These are phyloP conservation scores for Agapanthus africanus DNA, from an alignment of 106 monocot species.

Conservation along the genomic window DNA sequence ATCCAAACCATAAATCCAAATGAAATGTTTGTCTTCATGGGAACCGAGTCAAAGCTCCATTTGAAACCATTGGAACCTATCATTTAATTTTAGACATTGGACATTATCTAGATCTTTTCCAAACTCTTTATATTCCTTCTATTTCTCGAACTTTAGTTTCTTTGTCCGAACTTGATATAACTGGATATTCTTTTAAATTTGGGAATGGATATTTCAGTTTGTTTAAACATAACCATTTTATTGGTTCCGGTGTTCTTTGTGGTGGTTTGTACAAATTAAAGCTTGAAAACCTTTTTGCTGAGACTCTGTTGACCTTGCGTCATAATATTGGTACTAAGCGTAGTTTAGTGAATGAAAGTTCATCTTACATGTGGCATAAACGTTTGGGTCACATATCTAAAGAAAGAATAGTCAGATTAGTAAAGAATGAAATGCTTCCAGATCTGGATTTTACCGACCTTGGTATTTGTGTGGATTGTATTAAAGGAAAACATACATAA, in stretches of 20 bases:
- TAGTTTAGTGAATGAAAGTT: not conserved
- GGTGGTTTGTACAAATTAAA: conserved; percentile 1
- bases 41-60: not conserved
- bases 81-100: not conserved
- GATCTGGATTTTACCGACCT: conserved; percentile 20
- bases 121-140: not conserved
- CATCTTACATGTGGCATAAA: not conserved
- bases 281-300: not conserved
- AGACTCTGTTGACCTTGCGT: not conserved
- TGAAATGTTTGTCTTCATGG: not conserved
- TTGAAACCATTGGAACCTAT: not conserved
- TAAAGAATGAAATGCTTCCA: conserved; percentile 7
- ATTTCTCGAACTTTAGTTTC: not conserved
- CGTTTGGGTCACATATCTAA: conserved; percentile 10
- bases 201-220: not conserved
- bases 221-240: not conserved
- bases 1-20: not conserved
- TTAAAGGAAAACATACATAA: conserved; percentile 3
- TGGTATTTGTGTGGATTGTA: conserved; percentile 2
- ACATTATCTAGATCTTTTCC: conserved; percentile 1
- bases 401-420: conserved; percentile 13
- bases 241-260: not conserved
- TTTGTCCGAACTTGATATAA: not conserved
- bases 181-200: not conserved
- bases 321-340: not conserved